Evolutionary conservation across 2,329 filamentous ascomycete species (phyloP), one percentile per base, ranked within the genome.

Genomic region (Diaporthe ampelina): DNA sequence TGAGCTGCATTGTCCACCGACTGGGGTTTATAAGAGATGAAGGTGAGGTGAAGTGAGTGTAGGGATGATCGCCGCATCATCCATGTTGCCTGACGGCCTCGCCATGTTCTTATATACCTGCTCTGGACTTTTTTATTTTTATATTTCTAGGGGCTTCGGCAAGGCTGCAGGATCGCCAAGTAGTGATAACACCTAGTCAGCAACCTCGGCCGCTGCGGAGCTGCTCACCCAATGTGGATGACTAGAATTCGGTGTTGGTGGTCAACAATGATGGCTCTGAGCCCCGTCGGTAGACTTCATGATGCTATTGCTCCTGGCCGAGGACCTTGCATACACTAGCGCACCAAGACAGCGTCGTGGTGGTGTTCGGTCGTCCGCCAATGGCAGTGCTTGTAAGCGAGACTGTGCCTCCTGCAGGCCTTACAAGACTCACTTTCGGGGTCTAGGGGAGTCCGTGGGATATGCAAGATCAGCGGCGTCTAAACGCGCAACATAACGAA

Each of bases 1-100:
- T 74, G 73, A 70, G 72, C 70, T 75, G 71, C 75, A 76, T 74
- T 35, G 67, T 71, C 61, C 50, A 68, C 45, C 45, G 19, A 29
- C 32, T 26, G 15, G 32, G 45, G n/a, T 40, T 40, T n/a, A 21
- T 40, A 9, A 54, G n/a, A 40, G 63, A 26, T 13, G 32, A 35
- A 13, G 32, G 15, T 54, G n/a, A 68, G 13, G n/a, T 8, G 13
- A n/a, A 68, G 26, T 17, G n/a, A 37, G 13, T n/a, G 32, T 68
- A 48, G 40, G 15, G 63, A 54, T 54, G 63, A 32, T 50, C 9
- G 32, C 32, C 21, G 32, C 26, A 54, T n/a, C 48, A 26, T 26
- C 10, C 45, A 68, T 13, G 15, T 37, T 40, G 63, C n/a, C 15
- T 54, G n/a, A 15, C 37, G 48, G 48, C 37, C 48, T 68, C 48